Evolutionary conservation across 176 grass and related monocot species (phyloP).

Genomic region (Zoysia pacifica): DNA sequence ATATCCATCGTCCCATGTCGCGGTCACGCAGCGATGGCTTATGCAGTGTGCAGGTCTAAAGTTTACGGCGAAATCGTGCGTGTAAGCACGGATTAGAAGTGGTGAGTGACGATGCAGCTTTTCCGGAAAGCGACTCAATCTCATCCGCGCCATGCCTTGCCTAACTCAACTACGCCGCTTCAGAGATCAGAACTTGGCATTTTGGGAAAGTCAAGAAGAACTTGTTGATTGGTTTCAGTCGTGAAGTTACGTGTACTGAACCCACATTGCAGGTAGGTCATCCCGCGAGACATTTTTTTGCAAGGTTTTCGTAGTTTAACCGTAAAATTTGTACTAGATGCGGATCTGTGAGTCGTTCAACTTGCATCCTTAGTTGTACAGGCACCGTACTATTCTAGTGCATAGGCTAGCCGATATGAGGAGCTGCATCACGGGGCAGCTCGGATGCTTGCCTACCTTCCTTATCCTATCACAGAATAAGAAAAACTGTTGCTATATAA

Average conservation of each 20-base stretch:
- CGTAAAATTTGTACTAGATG: too few species aligned
- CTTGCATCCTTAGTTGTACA: too few species aligned
- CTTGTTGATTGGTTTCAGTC: neutral
- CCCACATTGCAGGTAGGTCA: neutral
- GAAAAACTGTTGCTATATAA: neutral
- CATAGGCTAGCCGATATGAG: too few species aligned
- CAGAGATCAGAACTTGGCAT: neutral
- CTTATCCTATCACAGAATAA: neutral
- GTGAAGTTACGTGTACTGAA: neutral
- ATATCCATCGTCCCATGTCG: neutral
- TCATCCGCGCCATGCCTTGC: neutral
- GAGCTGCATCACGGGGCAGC: neutral
- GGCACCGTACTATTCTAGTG: too few species aligned
- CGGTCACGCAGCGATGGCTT: neutral
- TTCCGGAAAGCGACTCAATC: slow-evolving; percentile 24
- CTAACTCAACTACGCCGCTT: neutral
- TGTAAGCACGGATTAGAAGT: slow-evolving; percentile 32
- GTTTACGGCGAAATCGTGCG: slow-evolving; percentile 11
- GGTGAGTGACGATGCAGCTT: slow-evolving; percentile 39
- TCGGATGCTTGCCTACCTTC: neutral
- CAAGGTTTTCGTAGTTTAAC: too few species aligned
- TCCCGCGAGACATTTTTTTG: too few species aligned
- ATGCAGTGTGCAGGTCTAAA: slow-evolving; percentile 25
- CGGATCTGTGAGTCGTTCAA: too few species aligned
- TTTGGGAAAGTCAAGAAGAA: neutral